Evolutionary conservation across 371 early-diverging fungal genomes (phyloP).

Genomic region (Mortierella sp.): DNA sequence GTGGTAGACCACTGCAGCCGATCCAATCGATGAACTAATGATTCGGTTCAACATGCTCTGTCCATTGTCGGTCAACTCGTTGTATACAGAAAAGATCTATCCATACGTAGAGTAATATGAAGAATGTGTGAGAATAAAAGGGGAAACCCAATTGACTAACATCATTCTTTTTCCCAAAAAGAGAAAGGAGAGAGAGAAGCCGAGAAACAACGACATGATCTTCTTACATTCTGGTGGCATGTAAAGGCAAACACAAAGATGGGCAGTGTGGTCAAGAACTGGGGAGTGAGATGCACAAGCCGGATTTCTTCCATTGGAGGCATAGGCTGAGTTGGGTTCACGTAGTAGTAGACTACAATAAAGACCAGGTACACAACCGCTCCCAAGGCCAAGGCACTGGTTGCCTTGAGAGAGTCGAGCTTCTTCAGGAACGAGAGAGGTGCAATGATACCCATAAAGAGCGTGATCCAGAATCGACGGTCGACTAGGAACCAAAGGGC

Average conservation of each 20-base stretch:
- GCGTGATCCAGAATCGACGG: constrained; percentile 88
- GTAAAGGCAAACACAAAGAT: constrained; percentile 99
- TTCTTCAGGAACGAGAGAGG: constrained; percentile 87
- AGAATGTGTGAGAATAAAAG: not conserved
- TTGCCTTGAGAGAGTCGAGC: constrained; percentile 96
- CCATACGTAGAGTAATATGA: not conserved
- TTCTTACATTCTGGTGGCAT: constrained; percentile 92
- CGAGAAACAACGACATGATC: not conserved
- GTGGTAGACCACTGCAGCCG: constrained; percentile 88
- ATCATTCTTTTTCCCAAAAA: constrained; percentile 17
- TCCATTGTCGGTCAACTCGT: constrained; percentile 89
- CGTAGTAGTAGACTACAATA: constrained; percentile 86
- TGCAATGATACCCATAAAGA: constrained; percentile 74
- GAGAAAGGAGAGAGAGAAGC: not conserved
- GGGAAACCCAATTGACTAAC: constrained; percentile 1
- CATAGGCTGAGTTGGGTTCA: constrained; percentile 61
- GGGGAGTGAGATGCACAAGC: constrained; percentile 63
- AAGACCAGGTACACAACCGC: constrained; percentile 91
- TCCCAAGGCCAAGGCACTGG: constrained; percentile 90
- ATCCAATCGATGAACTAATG: constrained; percentile 79
- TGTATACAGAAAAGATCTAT: constrained; percentile 92
- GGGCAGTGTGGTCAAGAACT: constrained; percentile 88
- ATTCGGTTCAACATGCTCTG: constrained; percentile 70
- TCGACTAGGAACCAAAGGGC: constrained; percentile 57
- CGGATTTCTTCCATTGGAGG: constrained; percentile 58